Percentiles rank a stretch among this genome's conserved stretches.
phyloP scores from a whole-genome alignment of 495 filamentous ascomycete genomes.

The Penicillium atrosanguineum region DNA sequence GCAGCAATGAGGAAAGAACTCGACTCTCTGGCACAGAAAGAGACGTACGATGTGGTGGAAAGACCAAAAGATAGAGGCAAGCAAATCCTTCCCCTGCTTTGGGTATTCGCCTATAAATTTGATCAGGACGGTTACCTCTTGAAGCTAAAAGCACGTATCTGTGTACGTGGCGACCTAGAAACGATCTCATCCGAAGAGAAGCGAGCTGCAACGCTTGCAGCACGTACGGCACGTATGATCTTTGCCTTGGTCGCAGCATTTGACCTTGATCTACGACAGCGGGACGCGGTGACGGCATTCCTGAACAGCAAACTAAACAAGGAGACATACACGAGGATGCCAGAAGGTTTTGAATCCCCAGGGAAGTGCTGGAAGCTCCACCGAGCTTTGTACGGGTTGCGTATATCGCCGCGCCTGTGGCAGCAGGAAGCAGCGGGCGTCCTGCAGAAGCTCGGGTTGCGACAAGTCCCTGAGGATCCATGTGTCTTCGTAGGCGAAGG shows the following conservation, averaged over 20 bases:
- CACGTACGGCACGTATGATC: slow-evolving; percentile 10
- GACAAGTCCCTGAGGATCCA: slow-evolving; percentile 12
- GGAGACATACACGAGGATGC: slow-evolving; percentile 3
- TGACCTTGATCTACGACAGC: slow-evolving; percentile 4
- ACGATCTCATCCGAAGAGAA: slow-evolving; percentile 3
- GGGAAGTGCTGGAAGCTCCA: slow-evolving; percentile 1
- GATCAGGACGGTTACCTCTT: slow-evolving; percentile 17
- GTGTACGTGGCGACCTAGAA: slow-evolving; percentile 27
- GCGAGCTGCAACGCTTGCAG: slow-evolving; percentile 20
- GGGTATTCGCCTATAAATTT: slow-evolving; percentile 35
- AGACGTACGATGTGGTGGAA: background rate
- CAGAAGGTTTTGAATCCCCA: background rate
- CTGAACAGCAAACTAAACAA: slow-evolving; percentile 6
- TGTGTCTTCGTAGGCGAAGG: slow-evolving; percentile 17
- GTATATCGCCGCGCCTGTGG: slow-evolving; percentile 22
- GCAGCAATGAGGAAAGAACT: background rate
- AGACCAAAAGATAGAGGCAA: slow-evolving; percentile 18
- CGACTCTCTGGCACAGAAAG: background rate
- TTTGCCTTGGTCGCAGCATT: slow-evolving; percentile 1
- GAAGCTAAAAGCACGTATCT: slow-evolving; percentile 30
- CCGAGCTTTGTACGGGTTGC: slow-evolving; percentile 24
- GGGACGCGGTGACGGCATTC: slow-evolving; percentile 9
- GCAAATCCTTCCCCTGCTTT: slow-evolving; percentile 22
- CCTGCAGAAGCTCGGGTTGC: slow-evolving; percentile 16
- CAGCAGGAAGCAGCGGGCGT: slow-evolving; percentile 16